Base-by-base conservation (phyloP, 192 early-diverging fungal genomes). In the Umbelopsis isabellina region DNA sequence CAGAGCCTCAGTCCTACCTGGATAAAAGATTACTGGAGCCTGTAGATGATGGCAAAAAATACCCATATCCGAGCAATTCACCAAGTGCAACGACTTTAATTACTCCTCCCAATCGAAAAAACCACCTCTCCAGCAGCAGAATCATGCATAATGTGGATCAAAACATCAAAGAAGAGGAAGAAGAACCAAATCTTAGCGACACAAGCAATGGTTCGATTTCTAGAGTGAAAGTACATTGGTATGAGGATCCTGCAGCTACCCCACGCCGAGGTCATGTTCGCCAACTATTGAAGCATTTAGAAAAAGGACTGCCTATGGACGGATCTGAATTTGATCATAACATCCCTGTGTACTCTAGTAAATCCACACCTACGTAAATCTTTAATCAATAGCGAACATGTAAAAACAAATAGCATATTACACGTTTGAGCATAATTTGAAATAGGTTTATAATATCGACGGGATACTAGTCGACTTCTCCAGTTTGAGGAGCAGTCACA, bases 171-270 rank as follows among this genome's bases (percentile, higher is more conserved):
- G 55, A 4, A 12, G 30, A 35, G 13, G 48, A 49, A 4, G 12
- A 49, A 49, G 48, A 49, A 21, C 48, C 48, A 18, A 49, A 16
- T 49, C 37, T 41, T 4, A 10, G 12, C 15, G 20, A 49, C 0
- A 30, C 16, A 18, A 2, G 16, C 5, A 27, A 12, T 61, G 55
- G 13, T 35, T 33, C 55, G 3, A 3, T 8, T n/a, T 4, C 11
- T 2, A 27, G 53, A 58, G 55, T 61, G 27, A 61, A 30, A 16
- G 55, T 61, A 35, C 27, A 61, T 35, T 61, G 55, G 55, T 13
- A 30, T 16, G 55, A 61, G 18, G 27, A 61, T n/a, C 55, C 55
- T 4, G 10, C 55, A 15, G 55, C 55, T 35, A 61, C 55, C 18
- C 55, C 55, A 35, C 27, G 25, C 11, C 55, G 55, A 35, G 55